Conservation (phyloP, 164 flowering plant genomes). For the Tetracentron sinense region DNA sequence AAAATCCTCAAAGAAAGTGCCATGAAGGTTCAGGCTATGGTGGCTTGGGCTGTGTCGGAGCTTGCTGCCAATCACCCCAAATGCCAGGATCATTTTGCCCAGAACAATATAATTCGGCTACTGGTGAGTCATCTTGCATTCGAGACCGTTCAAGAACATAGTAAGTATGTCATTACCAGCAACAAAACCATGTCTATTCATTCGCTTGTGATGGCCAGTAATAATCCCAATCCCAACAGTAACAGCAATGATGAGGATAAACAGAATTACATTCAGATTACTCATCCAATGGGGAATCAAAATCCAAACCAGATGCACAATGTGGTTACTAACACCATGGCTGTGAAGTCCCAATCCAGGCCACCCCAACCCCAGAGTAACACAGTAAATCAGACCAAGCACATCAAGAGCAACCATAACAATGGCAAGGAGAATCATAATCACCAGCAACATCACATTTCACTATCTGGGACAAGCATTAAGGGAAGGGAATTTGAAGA, state of each 20-base stretch:
- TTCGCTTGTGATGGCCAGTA: slow-evolving; percentile 53
- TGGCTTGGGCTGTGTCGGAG: slow-evolving; percentile 86
- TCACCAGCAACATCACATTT: slow-evolving; percentile 13
- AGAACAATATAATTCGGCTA: slow-evolving; percentile 61
- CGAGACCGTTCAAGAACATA: slow-evolving; percentile 87
- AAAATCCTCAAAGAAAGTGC: slow-evolving; percentile 76
- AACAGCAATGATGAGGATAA: background rate
- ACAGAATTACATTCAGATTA: slow-evolving; percentile 13
- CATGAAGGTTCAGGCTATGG: slow-evolving; percentile 67
- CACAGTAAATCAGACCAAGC: background rate
- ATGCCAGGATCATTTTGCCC: slow-evolving; percentile 78
- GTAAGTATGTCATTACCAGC: slow-evolving; percentile 60
- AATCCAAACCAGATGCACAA: slow-evolving; percentile 47
- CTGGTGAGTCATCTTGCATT: slow-evolving; percentile 81
- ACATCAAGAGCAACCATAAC: slow-evolving; percentile 8
- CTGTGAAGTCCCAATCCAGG: slow-evolving; percentile 21
- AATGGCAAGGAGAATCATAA: slow-evolving; percentile 9
- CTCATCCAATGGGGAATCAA: slow-evolving; percentile 38
- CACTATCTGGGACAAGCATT: slow-evolving; percentile 47
- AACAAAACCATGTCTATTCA: slow-evolving; percentile 51
- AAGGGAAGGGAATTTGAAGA: slow-evolving; percentile 72
- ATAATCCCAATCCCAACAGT: background rate
- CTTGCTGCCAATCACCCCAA: slow-evolving; percentile 59
- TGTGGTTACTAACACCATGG: slow-evolving; percentile 44
- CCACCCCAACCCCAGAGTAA: slow-evolving; percentile 2